These are phyloP conservation scores for Puya raimondii DNA, from an alignment of 176 grass and related monocot genomes.

Conservation along the genomic window DNA sequence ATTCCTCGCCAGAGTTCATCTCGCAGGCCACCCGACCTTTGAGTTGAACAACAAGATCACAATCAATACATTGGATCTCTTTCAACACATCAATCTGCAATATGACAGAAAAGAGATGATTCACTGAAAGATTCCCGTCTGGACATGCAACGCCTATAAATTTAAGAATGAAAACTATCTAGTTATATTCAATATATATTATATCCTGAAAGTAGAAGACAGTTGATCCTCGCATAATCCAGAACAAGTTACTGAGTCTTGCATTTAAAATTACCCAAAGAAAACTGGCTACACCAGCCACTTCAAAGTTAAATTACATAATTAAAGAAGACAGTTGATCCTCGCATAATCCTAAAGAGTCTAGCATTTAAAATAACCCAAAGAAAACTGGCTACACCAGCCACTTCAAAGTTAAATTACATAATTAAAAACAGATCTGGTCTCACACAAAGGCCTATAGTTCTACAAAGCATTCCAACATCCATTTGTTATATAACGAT, in stretches of 20 bases:
- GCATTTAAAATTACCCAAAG: background rate
- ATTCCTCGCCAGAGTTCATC: slow-evolving; percentile 91
- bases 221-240: background rate
- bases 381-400: background rate
- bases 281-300: background rate
- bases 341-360: background rate
- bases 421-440: background rate
- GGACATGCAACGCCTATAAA: background rate
- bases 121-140: background rate
- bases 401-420: background rate
- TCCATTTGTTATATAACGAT: background rate
- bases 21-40: slow-evolving; percentile 92
- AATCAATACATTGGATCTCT: slow-evolving; percentile 79
- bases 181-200: background rate
- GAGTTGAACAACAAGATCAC: slow-evolving; percentile 94
- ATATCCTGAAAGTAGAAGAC: background rate
- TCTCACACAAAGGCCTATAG: background rate
- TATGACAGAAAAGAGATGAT: background rate
- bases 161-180: background rate
- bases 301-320: background rate
- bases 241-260: background rate
- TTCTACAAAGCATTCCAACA: background rate
- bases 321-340: background rate
- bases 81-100: slow-evolving; percentile 89
- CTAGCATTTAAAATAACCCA: background rate